Base-by-base conservation (phyloP, 306 rosid genomes). In the Pyrus bretschneideri region DNA sequence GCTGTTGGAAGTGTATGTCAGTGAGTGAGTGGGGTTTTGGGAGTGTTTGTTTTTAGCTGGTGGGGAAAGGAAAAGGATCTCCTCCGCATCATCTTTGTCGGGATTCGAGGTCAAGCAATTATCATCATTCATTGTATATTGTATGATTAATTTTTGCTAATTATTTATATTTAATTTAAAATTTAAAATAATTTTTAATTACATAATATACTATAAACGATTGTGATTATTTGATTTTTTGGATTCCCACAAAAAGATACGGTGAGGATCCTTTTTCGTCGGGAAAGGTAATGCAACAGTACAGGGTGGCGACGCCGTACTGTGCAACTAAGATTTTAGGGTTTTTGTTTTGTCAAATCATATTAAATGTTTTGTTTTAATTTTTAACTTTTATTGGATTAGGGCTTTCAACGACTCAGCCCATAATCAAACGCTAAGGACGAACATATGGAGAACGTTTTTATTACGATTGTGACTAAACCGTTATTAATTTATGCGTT, bases 41-140 rank as follows among this genome's bases (percentile, higher is more conserved):
- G 18, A 49, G 65, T 60, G 5, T n/a, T 9, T 57, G 64, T 11
- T 25, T 0, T 4, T 11, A 0, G 62, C 40, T 6, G 40, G 66
- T 2, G 66, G 27, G 66, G 18, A 2, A 25, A 1, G 29, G 27
- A 33, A 33, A 33, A 5, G 38, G 38, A 33, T 33, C 8, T 33
- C 8, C 38, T 2, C 38, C 8, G 38, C 0, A 33, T 33, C 1
- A 1, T 33, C 0, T 33, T 1, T 1, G 38, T 6, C 0, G 38
- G 0, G 2, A 30, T 33, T 1, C 8, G 2, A 8, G 0, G 6
- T 6, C 0, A 5, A 33, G 7, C 8, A 5, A 33, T 33, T 1
- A 5, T 0, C 0, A 5, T 33, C 7, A 1, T 33, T 33, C 1
- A 5, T 33, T 0, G 3, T 4, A 33, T 5, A 33, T 33, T 23